phyloP scores from a whole-genome alignment of 768 basidiomycete genomes.

The Collybiopsis luxurians region DNA sequence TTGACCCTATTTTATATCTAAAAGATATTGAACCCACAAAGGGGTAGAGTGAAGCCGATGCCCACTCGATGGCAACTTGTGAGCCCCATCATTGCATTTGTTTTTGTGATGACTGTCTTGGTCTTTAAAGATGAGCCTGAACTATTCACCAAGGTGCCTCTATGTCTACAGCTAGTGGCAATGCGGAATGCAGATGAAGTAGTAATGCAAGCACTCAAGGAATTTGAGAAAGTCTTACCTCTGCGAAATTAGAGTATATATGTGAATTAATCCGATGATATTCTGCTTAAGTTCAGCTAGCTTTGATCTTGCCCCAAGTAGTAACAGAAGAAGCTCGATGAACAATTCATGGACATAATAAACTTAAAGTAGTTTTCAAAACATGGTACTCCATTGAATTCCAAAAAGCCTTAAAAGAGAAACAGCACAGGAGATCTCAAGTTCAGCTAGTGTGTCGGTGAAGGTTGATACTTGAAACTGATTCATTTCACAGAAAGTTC shows the following conservation, averaged over 20 bases:
- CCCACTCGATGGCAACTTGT: slow-evolving; percentile 11
- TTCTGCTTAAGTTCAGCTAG: too few relatives aligned
- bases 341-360: too few relatives aligned
- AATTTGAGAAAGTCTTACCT: slow-evolving; percentile 11
- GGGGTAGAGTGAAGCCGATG: slow-evolving; percentile 16
- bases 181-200: slow-evolving; percentile 15
- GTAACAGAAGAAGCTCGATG: too few relatives aligned
- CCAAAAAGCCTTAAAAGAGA: too few relatives aligned
- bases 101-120: not conserved
- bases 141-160: slow-evolving; percentile 8
- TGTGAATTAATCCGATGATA: too few relatives aligned
- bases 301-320: too few relatives aligned
- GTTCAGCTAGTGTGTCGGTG: too few relatives aligned
- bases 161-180: slow-evolving; percentile 18
- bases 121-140: slow-evolving; percentile 9
- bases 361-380: too few relatives aligned
- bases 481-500: too few relatives aligned
- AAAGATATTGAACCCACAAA: slow-evolving; percentile 7
- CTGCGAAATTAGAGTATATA: not conserved
- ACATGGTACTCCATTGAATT: too few relatives aligned
- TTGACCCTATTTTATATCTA: slow-evolving; percentile 23
- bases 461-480: too few relatives aligned
- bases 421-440: too few relatives aligned
- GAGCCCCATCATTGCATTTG: not conserved
- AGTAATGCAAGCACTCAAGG: slow-evolving; percentile 11